Conservation (phyloP, 345 rosid species). For the Brassica rapa region DNA sequence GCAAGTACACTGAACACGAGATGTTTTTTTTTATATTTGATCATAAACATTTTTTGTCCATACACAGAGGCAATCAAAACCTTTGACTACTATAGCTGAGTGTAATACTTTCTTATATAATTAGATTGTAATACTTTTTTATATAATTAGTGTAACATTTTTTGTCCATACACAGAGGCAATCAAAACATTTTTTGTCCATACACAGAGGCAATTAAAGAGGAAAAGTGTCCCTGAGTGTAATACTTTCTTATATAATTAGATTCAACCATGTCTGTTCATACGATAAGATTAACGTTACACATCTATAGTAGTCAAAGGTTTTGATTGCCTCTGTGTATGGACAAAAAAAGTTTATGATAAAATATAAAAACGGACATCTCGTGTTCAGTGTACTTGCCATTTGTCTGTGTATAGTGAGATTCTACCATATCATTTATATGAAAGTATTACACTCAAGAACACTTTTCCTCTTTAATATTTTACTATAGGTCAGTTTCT, state of each 20-base stretch:
- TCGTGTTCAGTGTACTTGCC: neutral
- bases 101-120: neutral
- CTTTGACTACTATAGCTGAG: neutral
- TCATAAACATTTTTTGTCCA: neutral
- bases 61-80: neutral
- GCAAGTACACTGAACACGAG: neutral
- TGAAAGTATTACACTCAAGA: too few species aligned
- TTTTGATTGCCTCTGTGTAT: neutral
- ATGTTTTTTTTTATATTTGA: neutral
- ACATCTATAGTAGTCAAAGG: neutral
- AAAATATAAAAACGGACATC: neutral
- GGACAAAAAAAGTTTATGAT: neutral
- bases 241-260: neutral
- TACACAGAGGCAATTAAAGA: too few species aligned
- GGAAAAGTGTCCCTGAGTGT: too few species aligned
- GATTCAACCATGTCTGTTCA: too few species aligned
- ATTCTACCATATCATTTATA: neutral
- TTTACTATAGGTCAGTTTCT: too few species aligned
- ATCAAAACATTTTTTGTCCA: too few species aligned
- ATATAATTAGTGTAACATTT: too few species aligned
- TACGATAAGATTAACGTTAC: too few species aligned
- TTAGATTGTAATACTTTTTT: too few species aligned
- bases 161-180: too few species aligned
- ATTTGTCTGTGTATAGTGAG: neutral
- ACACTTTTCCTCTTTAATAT: too few species aligned